phyloP scores from a whole-genome alignment of 768 basidiomycete species.

The Mycena leptocephala region DNA sequence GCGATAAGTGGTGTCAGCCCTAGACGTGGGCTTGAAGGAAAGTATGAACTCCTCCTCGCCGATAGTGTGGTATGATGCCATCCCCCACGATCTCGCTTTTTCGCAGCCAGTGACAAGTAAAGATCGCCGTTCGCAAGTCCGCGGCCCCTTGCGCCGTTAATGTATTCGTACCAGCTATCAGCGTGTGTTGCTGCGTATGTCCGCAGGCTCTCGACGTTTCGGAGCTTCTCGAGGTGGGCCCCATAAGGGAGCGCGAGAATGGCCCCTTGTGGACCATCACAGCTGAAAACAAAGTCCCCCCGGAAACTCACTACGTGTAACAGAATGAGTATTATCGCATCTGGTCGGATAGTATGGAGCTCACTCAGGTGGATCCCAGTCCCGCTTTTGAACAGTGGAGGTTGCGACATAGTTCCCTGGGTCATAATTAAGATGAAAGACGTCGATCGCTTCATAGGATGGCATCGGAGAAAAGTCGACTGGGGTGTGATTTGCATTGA shows the following conservation, averaged over 20 bases:
- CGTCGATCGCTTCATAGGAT: not conserved
- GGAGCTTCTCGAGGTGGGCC: constrained; percentile 11
- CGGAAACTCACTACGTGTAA: constrained; percentile 1
- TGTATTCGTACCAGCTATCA: constrained; percentile 30
- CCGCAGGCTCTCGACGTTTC: constrained; percentile 8
- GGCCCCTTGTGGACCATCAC: not conserved
- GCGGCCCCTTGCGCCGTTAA: constrained; percentile 11
- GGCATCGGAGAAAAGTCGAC: constrained; percentile 37
- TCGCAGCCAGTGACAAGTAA: constrained; percentile 39
- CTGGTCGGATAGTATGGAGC: not conserved
- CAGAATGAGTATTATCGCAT: no score
- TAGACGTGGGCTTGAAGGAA: not conserved
- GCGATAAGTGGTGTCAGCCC: no score
- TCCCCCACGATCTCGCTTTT: constrained; percentile 34
- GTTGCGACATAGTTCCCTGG: not conserved
- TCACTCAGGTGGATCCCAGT: not conserved
- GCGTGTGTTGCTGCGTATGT: constrained; percentile 34
- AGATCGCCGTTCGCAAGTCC: constrained; percentile 26
- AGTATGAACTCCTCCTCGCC: not conserved
- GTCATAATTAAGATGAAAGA: not conserved
- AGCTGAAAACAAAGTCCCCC: not conserved
- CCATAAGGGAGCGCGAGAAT: constrained; percentile 34
- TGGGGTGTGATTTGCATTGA: constrained; percentile 42
- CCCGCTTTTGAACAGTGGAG: not conserved
- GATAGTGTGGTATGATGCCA: constrained; percentile 21